Evolutionary conservation across 2,329 filamentous ascomycete genomes (phyloP), one percentile per base, ranked within the genome.

Genomic region (Colletotrichum sp.): DNA sequence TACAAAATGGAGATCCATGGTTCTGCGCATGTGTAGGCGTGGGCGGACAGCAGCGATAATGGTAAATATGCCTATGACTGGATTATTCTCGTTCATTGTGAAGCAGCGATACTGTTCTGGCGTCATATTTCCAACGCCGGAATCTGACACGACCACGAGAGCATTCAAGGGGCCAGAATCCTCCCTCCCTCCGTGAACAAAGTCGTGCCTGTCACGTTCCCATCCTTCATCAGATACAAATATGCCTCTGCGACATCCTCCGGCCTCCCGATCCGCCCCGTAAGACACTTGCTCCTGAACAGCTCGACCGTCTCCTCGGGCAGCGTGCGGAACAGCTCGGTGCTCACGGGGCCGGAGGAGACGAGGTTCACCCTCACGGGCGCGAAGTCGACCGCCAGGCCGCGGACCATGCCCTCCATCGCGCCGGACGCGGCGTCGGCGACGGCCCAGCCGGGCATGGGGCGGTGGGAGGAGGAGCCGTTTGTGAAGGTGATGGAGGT

Each of bases 191-290:
- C 76, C 4, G 77, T 78, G 34, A 67, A 76, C 21, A 83, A 76
- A 16, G 81, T 72, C 3, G 78, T 76, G 0, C 83, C 84, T 1
- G 84, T 86, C 7, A 79, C 79, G 76, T 83, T 83, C 2, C 77
- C 79, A 73, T 86, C 83, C 77, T 83, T 86, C 83, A 86, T 86
- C 54, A 84, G 77, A 71, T 84, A 86, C 15, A 87, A 57, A 70
- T 86, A 87, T 13, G 82, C 82, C 76, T 87, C 86, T 0, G 84
- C 85, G 33, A 86, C 78, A 54, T 87, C 84, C 38, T 85, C 83
- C 0, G 84, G 80, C 31, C 70, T 29, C 0, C 70, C 67, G 3
- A 70, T 36, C 3, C 29, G 18, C 2, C 38, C 54, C 1, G 68
- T 65, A 1, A 72, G 8, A 11, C 55, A 69, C 57, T 69, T 67